These are phyloP conservation scores for Asclepias syriaca DNA, from an alignment of 257 asterid genomes.

Conservation along the genomic window DNA sequence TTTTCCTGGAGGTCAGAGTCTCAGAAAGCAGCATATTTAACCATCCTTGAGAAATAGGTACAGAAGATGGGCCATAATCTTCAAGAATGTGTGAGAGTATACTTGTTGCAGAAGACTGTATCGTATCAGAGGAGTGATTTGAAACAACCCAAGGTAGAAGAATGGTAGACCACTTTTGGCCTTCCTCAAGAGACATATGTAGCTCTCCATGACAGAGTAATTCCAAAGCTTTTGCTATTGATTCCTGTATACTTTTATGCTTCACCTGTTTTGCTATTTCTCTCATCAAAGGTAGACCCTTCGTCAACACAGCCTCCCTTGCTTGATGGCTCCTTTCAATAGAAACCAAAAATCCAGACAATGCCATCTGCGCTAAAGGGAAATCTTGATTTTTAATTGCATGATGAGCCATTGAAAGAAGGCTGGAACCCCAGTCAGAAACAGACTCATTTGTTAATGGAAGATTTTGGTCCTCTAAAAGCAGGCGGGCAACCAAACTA, in stretches of 20 bases:
- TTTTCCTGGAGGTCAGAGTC: conserved; percentile 58
- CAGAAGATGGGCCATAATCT: conserved; percentile 91
- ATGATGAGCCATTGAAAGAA: conserved; percentile 80
- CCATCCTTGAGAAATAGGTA: conserved; percentile 98
- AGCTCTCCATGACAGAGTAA: conserved; percentile 58
- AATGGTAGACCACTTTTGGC: conserved; percentile 90
- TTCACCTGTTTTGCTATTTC: conserved; percentile 72
- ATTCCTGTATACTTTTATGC: conserved; percentile 73
- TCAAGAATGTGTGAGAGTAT: conserved; percentile 87
- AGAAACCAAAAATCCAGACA: conserved; percentile 80
- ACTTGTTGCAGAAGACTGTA: conserved; percentile 75
- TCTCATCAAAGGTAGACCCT: conserved; percentile 88
- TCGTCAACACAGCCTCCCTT: conserved; percentile 71
- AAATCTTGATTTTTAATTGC: conserved; percentile 87
- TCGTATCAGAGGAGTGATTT: conserved; percentile 51
- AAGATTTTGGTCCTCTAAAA: conserved; percentile 70
- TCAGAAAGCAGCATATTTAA: conserved; percentile 68
- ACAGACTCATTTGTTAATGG: conserved; percentile 68
- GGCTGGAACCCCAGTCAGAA: conserved; percentile 87
- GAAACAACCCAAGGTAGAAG: conserved; percentile 86
- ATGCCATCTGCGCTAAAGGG: conserved; percentile 71
- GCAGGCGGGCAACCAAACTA: conserved; percentile 84
- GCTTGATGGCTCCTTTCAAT: conserved; percentile 80
- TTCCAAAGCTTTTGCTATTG: conserved; percentile 87
- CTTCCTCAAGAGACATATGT: conserved; percentile 91